A percentile compares a stretch with the other conserved stretches of the same genome.
These are phyloP conservation scores for Athelia psychrophila DNA, from an alignment of 1,284 basidiomycete species.

Conservation along the genomic window DNA sequence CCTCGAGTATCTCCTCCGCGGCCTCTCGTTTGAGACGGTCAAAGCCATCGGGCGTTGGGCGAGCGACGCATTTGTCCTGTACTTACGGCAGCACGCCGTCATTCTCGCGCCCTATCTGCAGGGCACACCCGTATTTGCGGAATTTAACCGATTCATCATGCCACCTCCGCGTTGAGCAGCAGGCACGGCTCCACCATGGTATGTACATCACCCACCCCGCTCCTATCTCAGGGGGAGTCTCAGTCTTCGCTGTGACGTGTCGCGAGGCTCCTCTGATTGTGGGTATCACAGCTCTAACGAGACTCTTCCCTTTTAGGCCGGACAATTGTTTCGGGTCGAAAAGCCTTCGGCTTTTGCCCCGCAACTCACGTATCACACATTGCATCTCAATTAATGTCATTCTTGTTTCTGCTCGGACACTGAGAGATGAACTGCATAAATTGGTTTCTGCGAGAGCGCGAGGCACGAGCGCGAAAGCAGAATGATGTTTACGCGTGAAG, in stretches of 20 bases:
- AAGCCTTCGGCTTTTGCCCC: no score
- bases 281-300: no score
- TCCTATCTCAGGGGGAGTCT: not conserved
- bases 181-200: not conserved
- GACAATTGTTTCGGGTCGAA: no score
- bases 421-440: no score
- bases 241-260: not conserved
- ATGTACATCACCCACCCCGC: not conserved
- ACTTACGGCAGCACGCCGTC: not conserved
- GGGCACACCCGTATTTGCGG: not conserved
- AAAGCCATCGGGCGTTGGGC: not conserved
- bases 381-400: no score
- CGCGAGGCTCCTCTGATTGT: no score
- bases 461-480: no score
- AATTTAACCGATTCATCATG: not conserved
- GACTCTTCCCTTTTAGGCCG: no score
- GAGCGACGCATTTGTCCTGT: not conserved
- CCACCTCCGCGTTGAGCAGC: not conserved
- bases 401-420: no score
- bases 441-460: no score
- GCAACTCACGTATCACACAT: no score
- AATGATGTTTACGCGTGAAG: no score
- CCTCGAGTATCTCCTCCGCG: not conserved
- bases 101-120: not conserved
- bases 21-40: not conserved